Evolutionary conservation across 2,329 filamentous ascomycete genomes (phyloP).

Genomic region (Aquanectria penicillioides): DNA sequence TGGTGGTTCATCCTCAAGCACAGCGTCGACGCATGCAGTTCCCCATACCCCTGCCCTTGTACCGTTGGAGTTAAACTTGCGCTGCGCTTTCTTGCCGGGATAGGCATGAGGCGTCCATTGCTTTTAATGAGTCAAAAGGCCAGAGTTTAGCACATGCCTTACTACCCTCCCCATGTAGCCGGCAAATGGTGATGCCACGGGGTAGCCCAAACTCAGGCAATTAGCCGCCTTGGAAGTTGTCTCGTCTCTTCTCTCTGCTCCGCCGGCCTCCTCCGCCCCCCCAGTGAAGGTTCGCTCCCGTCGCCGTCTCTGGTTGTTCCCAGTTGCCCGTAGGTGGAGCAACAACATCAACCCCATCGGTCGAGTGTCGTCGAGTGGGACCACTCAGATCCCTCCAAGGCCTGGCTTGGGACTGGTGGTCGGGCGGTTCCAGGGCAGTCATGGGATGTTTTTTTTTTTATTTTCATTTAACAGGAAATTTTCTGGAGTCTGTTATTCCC

Average conservation of each 20-base stretch:
- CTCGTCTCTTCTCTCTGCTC: neutral
- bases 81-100: no score
- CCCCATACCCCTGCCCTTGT: no score
- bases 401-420: neutral
- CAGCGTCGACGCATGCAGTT: no score
- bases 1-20: no score
- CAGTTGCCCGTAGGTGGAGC: slow-evolving; percentile 12
- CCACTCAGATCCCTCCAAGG: neutral
- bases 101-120: no score
- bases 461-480: neutral
- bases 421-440: no score
- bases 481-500: neutral
- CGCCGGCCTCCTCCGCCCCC: slow-evolving; percentile 6
- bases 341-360: slow-evolving; percentile 29
- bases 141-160: no score
- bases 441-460: slow-evolving; percentile 8
- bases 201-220: neutral
- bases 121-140: no score
- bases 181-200: neutral
- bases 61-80: no score
- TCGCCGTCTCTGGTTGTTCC: neutral
- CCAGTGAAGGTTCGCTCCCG: neutral
- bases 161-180: no score
- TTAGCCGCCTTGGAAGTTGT: neutral
- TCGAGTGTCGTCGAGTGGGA: slow-evolving; percentile 32